Evolutionary conservation across 2,329 filamentous ascomycete species (phyloP).

Genomic region (Colletotrichum spinosum): DNA sequence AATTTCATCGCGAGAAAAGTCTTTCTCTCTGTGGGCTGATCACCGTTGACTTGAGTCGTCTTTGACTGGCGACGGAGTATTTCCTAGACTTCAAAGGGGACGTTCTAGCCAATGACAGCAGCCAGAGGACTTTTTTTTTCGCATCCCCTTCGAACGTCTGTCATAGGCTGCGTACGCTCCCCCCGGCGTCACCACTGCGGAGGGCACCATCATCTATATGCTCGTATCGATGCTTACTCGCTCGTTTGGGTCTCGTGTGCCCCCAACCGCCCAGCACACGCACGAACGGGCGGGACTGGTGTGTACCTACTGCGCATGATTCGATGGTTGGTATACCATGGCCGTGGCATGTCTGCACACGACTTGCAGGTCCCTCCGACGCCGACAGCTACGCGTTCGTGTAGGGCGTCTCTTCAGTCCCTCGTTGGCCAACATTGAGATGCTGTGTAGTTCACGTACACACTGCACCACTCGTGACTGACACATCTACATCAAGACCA

Average conservation of each 20-base stretch:
- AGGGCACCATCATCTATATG: conserved; percentile 4
- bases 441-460: no score
- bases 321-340: conserved; percentile 27
- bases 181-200: conserved; percentile 1
- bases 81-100: conserved; percentile 2
- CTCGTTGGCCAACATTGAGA: no score
- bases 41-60: conserved; percentile 3
- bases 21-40: conserved; percentile 13
- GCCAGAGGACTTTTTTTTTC: conserved; percentile 11
- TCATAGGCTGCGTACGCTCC: conserved; percentile 16
- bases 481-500: conserved; percentile 8
- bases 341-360: conserved; percentile 32
- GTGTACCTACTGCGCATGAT: conserved; percentile 20
- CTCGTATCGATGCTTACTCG: conserved; percentile 17
- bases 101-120: not conserved
- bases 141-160: conserved; percentile 6
- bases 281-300: conserved; percentile 23
- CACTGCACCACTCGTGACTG: not conserved
- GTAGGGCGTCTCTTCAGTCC: not conserved
- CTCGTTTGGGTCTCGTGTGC: conserved; percentile 15
- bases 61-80: conserved; percentile 11
- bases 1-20: conserved; percentile 3
- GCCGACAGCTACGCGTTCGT: conserved; percentile 26
- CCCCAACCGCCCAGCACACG: conserved; percentile 26
- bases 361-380: conserved; percentile 17